Conservation (phyloP, 768 basidiomycete species). For the Leccinum fibrillosum region DNA sequence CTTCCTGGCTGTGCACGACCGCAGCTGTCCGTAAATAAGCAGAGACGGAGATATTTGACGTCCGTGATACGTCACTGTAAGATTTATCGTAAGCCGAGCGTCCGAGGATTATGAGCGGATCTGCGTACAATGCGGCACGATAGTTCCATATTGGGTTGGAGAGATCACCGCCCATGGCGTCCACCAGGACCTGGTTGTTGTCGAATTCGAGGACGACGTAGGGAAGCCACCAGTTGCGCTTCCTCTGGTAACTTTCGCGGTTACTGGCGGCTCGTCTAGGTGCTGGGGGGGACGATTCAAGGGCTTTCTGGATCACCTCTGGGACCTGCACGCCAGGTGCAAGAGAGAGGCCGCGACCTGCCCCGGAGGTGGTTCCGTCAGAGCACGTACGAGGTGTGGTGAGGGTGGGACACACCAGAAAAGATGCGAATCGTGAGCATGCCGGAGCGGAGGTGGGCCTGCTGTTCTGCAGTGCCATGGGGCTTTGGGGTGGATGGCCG, state of each 20-base stretch:
- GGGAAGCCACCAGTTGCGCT: conserved; percentile 92
- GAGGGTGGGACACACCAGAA: conserved; percentile 43
- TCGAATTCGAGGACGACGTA: conserved; percentile 98
- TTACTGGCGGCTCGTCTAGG: conserved; percentile 61
- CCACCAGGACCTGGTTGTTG: conserved; percentile 95
- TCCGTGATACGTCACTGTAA: conserved; percentile 88
- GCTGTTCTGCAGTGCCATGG: conserved; percentile 43
- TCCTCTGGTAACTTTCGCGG: conserved; percentile 89
- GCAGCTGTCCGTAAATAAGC: conserved; percentile 86
- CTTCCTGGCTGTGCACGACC: conserved; percentile 69
- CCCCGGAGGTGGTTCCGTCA: background rate
- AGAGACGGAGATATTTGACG: conserved; percentile 87
- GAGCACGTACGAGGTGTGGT: conserved; percentile 9
- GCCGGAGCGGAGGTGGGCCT: conserved; percentile 71
- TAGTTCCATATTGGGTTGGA: conserved; percentile 92
- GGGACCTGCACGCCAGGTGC: conserved; percentile 79
- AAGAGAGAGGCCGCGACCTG: conserved; percentile 78
- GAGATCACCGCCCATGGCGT: conserved; percentile 95
- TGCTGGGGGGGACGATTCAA: conserved; percentile 57
- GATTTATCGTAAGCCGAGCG: conserved; percentile 4
- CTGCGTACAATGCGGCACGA: conserved; percentile 85
- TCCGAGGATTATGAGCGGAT: background rate
- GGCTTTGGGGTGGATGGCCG: conserved; percentile 76
- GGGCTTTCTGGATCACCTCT: conserved; percentile 78
- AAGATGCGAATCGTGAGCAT: conserved; percentile 96